phyloP scores from a whole-genome alignment of 2,329 filamentous ascomycete species.

The Ophiostoma sp. region DNA sequence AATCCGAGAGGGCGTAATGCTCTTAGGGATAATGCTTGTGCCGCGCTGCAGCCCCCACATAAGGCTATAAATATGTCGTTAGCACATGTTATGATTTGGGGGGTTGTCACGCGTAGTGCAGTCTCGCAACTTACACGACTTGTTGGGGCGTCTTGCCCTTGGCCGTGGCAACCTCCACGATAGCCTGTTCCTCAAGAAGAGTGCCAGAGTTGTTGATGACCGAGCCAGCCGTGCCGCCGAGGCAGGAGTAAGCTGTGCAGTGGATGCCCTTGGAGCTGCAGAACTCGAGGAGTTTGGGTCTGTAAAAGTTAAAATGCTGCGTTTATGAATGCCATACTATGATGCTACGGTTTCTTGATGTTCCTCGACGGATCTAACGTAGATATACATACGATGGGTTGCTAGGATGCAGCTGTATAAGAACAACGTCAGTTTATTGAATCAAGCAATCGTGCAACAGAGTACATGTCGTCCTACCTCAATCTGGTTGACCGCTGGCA shows the following conservation, averaged over 20 bases:
- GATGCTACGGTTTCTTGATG: too few species aligned
- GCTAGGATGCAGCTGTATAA: not conserved
- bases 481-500: constrained; percentile 55
- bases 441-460: not conserved
- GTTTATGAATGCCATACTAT: not conserved
- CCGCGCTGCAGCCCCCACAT: constrained; percentile 3
- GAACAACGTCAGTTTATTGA: too few species aligned
- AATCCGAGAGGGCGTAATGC: not conserved
- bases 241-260: constrained; percentile 5
- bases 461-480: constrained; percentile 33
- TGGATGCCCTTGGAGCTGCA: not conserved
- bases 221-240: not conserved
- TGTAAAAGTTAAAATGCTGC: not conserved
- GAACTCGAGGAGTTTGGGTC: not conserved
- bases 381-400: not conserved
- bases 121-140: not conserved
- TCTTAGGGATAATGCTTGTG: not conserved
- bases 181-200: not conserved
- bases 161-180: not conserved
- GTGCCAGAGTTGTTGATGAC: not conserved
- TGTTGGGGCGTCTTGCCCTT: not conserved
- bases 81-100: not conserved
- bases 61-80: not conserved
- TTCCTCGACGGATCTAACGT: too few species aligned
- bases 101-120: too few species aligned